These are phyloP conservation scores for Aspergillus biplanus DNA, from an alignment of 495 filamentous ascomycete genomes.

Conservation along the genomic window DNA sequence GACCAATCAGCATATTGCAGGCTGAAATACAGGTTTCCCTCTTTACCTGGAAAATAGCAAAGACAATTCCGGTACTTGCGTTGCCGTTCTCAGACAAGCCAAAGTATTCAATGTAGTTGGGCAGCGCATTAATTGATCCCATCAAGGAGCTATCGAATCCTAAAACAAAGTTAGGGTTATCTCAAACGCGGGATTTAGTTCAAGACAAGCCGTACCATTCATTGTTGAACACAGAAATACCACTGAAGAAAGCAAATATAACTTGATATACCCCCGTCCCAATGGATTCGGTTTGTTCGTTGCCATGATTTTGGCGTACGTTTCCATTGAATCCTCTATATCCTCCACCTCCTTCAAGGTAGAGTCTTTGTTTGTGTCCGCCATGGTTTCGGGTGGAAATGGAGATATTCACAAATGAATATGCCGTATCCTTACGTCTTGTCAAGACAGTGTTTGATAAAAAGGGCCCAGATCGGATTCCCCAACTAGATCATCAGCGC, in stretches of 20 bases:
- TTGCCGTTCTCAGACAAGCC: conserved; percentile 15
- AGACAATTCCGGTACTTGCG: conserved; percentile 20
- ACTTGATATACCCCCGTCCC: conserved; percentile 18
- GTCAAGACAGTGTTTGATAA: neutral
- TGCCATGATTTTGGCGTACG: conserved; percentile 10
- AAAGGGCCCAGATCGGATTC: neutral
- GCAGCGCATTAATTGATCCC: conserved; percentile 20
- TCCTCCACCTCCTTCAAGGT: conserved; percentile 8
- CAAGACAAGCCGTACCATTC: conserved; percentile 13
- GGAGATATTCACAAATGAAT: neutral
- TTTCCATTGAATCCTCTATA: conserved; percentile 12
- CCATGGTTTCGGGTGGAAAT: neutral
- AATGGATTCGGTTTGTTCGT: conserved; percentile 15
- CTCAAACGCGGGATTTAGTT: neutral
- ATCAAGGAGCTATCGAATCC: conserved; percentile 21
- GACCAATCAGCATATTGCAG: neutral
- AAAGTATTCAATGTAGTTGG: conserved; percentile 19
- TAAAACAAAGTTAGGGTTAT: neutral
- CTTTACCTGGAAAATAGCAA: conserved; percentile 22
- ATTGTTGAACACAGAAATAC: conserved; percentile 24
- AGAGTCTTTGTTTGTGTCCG: conserved; percentile 6
- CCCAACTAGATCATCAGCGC: neutral
- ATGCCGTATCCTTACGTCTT: neutral
- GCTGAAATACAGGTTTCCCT: neutral
- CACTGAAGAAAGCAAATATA: conserved; percentile 17